Conservation (phyloP, 192 early-diverging fungal species). For the Entomortierella lignicola region DNA sequence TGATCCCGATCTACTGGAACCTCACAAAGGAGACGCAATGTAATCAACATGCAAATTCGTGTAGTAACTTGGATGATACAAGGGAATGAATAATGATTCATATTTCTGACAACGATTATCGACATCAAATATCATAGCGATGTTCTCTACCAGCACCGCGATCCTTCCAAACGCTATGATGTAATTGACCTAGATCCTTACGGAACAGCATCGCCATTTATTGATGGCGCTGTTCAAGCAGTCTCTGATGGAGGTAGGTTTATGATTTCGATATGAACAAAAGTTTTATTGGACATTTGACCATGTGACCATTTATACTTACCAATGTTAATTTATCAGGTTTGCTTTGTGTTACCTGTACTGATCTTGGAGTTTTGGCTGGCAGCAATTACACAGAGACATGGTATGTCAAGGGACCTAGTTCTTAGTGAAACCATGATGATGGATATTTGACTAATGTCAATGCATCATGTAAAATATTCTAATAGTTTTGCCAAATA, state of each 20-base stretch:
- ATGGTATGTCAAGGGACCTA: constrained; percentile 55
- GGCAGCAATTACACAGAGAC: constrained; percentile 89
- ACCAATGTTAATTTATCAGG: constrained; percentile 62
- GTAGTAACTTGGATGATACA: no score
- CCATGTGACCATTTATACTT: no score
- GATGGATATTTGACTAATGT: background rate
- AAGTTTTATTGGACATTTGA: no score
- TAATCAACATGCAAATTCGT: constrained; percentile 24
- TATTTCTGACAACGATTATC: background rate
- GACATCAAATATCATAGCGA: constrained; percentile 50
- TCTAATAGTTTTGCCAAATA: constrained; percentile 89
- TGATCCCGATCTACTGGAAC: constrained; percentile 74
- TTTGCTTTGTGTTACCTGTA: constrained; percentile 97
- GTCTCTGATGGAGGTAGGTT: constrained; percentile 83
- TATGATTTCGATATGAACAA: background rate
- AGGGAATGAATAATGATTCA: background rate
- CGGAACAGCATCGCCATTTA: constrained; percentile 93
- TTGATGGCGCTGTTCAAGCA: constrained; percentile 94
- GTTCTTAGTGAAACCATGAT: background rate
- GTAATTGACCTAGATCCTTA: constrained; percentile 98
- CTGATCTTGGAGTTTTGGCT: constrained; percentile 94
- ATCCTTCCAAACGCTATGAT: constrained; percentile 69
- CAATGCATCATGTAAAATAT: background rate
- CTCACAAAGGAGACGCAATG: constrained; percentile 90
- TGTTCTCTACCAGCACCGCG: constrained; percentile 77